These are phyloP conservation scores for Phialophora chinensis DNA, from an alignment of 2,329 filamentous ascomycete species.

Conservation along the genomic window DNA sequence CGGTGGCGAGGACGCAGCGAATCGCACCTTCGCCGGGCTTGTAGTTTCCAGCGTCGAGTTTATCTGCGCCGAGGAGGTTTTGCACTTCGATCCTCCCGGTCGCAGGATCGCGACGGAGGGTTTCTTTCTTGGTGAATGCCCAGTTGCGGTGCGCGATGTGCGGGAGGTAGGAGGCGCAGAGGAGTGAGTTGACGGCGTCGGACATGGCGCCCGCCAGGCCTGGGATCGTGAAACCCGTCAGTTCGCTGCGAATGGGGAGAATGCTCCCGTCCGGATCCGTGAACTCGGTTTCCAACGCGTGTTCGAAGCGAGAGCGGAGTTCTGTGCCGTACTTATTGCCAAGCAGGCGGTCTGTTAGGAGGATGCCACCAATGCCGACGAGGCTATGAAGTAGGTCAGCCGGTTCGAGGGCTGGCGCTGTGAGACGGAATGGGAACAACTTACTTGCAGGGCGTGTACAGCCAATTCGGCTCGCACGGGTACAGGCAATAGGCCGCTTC, in stretches of 20 bases:
- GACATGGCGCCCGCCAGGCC: constrained; percentile 30
- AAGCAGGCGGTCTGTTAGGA: constrained; percentile 22
- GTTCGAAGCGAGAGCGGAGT: constrained; percentile 26
- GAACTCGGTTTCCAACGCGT: constrained; percentile 29
- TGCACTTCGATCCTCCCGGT: constrained; percentile 24
- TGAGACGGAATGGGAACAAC: neutral
- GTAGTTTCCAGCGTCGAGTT: constrained; percentile 35
- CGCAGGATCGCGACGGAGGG: constrained; percentile 21
- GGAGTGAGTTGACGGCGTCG: constrained; percentile 31
- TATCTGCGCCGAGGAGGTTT: constrained; percentile 34
- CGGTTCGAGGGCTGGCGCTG: neutral
- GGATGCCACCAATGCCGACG: constrained; percentile 26
- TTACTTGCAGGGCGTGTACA: constrained; percentile 34
- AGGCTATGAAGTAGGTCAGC: constrained; percentile 9
- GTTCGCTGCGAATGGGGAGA: constrained; percentile 31
- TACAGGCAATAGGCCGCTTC: constrained; percentile 31
- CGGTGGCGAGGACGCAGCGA: constrained; percentile 22
- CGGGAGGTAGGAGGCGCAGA: constrained; percentile 33
- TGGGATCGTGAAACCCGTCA: constrained; percentile 33
- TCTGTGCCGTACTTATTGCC: constrained; percentile 25
- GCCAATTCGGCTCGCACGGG: constrained; percentile 34
- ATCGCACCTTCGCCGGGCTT: constrained; percentile 30
- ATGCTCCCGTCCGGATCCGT: constrained; percentile 31
- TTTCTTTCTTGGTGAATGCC: constrained; percentile 33
- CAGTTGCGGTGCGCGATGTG: constrained; percentile 36